Base-by-base conservation (phyloP, 1,284 basidiomycete genomes). In the Meripilus lineatus region DNA sequence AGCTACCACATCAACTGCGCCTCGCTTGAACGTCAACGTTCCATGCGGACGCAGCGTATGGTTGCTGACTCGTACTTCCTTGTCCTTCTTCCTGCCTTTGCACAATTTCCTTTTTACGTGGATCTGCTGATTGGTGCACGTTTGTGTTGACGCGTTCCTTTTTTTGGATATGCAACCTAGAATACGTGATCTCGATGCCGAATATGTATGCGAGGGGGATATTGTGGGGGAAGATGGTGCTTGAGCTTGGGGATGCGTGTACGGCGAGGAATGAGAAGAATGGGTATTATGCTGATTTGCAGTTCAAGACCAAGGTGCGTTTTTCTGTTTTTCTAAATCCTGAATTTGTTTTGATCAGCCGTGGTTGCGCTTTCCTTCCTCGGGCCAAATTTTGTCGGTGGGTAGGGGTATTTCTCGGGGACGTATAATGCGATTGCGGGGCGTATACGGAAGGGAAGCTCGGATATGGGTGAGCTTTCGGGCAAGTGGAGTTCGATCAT, bases 161-260 rank as follows among this genome's bases (percentile, higher is more conserved):
- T 33, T 34, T 22, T 32, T 42, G n/a, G n/a, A n/a, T 38, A 36
- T 38, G 14, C 36, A 7, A 15, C 14, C 24, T 62, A 82, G 88
- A 89, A 54, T 93, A 93, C 63, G 75, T 88, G 47, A 81, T 93
- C 54, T 87, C 86, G 48, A 95, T 96, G 93, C 93, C 93, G 25
- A 96, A 95, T 70, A 95, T 95, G 89, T 98, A 96, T 62, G 94
- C 94, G 17, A 81, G 95, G 35, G 95, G 96, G 1, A 99, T 99
- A 56, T 68, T 98, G 35, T 98, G 97, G 62, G 96, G 95, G 14
- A 95, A 93, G 74, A 97, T 99, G 93, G 85, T 98, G 15, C 74
- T 97, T 40, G 95, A 99, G 69, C 75, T 99, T 13, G 95, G 95
- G 7, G 95, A 99, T 66, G 79, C 81, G 23, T 92, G 90, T 58